A percentile compares a stretch with the other conserved stretches of the same genome.
These are phyloP conservation scores for Curvularia spicifera DNA, from an alignment of 2,329 filamentous ascomycete species.

Conservation along the genomic window DNA sequence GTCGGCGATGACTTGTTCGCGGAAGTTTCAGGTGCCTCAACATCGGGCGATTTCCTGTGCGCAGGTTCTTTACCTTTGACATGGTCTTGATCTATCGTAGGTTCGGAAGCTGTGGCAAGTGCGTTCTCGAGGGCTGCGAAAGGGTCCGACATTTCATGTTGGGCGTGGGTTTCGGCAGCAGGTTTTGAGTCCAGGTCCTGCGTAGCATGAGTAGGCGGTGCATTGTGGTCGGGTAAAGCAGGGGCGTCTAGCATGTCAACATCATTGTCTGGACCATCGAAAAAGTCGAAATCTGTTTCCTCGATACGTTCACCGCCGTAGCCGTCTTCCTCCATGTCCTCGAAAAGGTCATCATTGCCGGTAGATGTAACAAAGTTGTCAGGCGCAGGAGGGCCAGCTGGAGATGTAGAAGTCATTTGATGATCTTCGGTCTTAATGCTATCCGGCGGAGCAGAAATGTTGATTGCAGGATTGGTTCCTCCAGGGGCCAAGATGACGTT, in stretches of 20 bases:
- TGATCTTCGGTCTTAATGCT: slow-evolving; percentile 24
- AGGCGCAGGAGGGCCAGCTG: slow-evolving; percentile 25
- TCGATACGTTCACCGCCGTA: slow-evolving; percentile 79
- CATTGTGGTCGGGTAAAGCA: slow-evolving; percentile 24
- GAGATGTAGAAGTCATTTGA: slow-evolving; percentile 33
- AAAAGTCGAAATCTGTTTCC: slow-evolving; percentile 84
- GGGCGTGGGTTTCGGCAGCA: slow-evolving; percentile 14
- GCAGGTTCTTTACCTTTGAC: slow-evolving; percentile 11
- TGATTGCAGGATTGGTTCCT: slow-evolving; percentile 42
- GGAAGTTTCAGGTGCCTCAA: not conserved
- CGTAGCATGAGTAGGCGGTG: slow-evolving; percentile 6
- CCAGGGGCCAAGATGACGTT: slow-evolving; percentile 40
- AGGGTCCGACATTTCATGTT: slow-evolving; percentile 37
- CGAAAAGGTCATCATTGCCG: slow-evolving; percentile 65
- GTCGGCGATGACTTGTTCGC: not conserved
- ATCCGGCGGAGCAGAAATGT: slow-evolving; percentile 41
- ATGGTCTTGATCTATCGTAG: slow-evolving; percentile 5
- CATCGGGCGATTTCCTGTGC: not conserved
- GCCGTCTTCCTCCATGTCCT: slow-evolving; percentile 70
- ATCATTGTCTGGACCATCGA: slow-evolving; percentile 67
- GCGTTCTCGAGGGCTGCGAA: slow-evolving; percentile 41
- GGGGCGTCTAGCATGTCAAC: slow-evolving; percentile 44
- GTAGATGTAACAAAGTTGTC: slow-evolving; percentile 34
- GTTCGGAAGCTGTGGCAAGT: slow-evolving; percentile 24
- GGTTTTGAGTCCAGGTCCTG: not conserved